A percentile compares a stretch with the other conserved stretches of the same genome.
These are phyloP conservation scores for Pythium pectinolyticum DNA, from an alignment of 352 stramenopile genomes.

Conservation along the genomic window DNA sequence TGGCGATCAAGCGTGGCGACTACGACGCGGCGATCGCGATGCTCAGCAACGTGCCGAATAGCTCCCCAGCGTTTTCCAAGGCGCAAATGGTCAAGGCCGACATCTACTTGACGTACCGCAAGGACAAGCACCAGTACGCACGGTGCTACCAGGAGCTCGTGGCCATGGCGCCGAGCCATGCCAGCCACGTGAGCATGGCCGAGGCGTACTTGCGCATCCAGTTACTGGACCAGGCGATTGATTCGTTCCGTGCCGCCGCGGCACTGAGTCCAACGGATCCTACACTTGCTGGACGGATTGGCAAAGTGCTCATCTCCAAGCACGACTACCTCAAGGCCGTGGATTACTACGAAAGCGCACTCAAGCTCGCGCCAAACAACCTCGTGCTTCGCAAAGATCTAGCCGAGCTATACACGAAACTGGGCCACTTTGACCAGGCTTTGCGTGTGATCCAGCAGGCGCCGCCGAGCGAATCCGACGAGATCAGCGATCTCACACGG, in stretches of 20 bases:
- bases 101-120: conserved; percentile 91
- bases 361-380: conserved; percentile 77
- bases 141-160: conserved; percentile 91
- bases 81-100: conserved; percentile 93
- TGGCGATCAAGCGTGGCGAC: conserved; percentile 89
- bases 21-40: conserved; percentile 89
- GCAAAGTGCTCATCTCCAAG: conserved; percentile 89
- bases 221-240: conserved; percentile 86
- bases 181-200: conserved; percentile 83
- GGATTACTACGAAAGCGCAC: conserved; percentile 92
- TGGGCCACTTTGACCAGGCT: conserved; percentile 85
- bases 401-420: conserved; percentile 86
- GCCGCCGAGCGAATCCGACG: conserved; percentile 59
- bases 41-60: conserved; percentile 81
- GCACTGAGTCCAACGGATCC: conserved; percentile 62
- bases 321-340: conserved; percentile 93
- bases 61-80: conserved; percentile 80
- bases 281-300: conserved; percentile 85
- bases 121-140: conserved; percentile 90
- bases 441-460: conserved; percentile 77
- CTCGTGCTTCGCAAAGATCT: conserved; percentile 88
- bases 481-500: conserved; percentile 67
- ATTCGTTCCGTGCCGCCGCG: conserved; percentile 68
- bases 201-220: conserved; percentile 93
- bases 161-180: conserved; percentile 65